Evolutionary conservation across 352 stramenopile species (phyloP).

Genomic region (Globisporangium echinulatum): DNA sequence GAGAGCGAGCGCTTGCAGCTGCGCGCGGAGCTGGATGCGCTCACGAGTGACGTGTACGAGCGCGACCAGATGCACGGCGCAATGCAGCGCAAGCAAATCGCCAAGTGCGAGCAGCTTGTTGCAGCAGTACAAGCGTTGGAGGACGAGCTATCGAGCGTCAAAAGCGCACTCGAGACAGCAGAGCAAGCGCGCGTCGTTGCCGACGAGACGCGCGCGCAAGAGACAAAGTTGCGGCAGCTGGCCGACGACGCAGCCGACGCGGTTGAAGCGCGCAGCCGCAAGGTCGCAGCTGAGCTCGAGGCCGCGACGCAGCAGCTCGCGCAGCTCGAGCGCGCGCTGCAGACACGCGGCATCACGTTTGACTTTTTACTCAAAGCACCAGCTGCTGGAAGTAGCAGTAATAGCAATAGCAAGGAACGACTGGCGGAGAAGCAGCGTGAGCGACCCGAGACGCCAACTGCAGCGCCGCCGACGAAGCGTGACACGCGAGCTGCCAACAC

Average conservation of each 20-base stretch:
- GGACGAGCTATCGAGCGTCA: conserved; percentile 21
- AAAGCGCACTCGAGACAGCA: conserved; percentile 21
- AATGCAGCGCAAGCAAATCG: conserved; percentile 16
- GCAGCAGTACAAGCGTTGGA: conserved; percentile 24
- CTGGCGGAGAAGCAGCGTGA: not conserved
- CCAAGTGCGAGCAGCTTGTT: conserved; percentile 22
- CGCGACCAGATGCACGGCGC: conserved; percentile 16
- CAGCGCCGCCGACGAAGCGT: not conserved
- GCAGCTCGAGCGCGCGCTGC: conserved; percentile 38
- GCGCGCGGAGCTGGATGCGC: conserved; percentile 16
- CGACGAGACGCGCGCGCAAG: conserved; percentile 29
- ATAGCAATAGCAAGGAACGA: conserved; percentile 8
- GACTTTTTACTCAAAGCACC: conserved; percentile 43
- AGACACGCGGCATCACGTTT: conserved; percentile 57
- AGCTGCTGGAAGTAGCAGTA: conserved; percentile 9
- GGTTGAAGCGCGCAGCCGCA: conserved; percentile 32
- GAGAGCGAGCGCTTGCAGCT: conserved; percentile 20
- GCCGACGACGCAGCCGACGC: conserved; percentile 41
- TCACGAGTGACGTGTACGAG: conserved; percentile 17
- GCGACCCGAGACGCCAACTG: conserved; percentile 1
- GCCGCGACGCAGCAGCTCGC: conserved; percentile 23
- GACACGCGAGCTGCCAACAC: not conserved
- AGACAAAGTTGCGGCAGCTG: conserved; percentile 32
- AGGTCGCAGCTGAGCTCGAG: conserved; percentile 24
- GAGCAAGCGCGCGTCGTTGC: conserved; percentile 22